Conservation (phyloP, 164 flowering plant genomes). For the Liquidambar formosana region DNA sequence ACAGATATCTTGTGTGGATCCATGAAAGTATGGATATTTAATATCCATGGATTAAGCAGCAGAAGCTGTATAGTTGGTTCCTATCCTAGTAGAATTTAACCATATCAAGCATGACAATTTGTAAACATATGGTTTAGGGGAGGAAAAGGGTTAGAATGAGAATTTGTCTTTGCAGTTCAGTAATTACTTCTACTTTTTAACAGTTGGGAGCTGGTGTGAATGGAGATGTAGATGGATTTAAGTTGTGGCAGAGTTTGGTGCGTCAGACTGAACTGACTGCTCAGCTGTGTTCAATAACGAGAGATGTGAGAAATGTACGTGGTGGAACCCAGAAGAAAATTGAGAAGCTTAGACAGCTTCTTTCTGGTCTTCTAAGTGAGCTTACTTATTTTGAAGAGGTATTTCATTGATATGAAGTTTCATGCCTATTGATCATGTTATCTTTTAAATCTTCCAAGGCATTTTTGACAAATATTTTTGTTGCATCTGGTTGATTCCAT, state of each 20-base stretch:
- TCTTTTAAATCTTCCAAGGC: background rate
- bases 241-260: constrained; percentile 94
- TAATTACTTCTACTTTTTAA: constrained; percentile 3
- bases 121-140: background rate
- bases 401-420: constrained; percentile 9
- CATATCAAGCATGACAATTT: background rate
- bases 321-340: constrained; percentile 97
- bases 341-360: constrained; percentile 95
- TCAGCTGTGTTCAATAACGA: constrained; percentile 85
- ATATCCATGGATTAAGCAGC: background rate
- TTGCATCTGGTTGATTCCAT: background rate
- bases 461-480: constrained; percentile 3
- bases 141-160: background rate
- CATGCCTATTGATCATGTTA: background rate
- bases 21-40: background rate
- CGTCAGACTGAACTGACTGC: constrained; percentile 98
- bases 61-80: background rate
- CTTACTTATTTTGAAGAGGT: constrained; percentile 99
- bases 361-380: constrained; percentile 97
- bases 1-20: background rate
- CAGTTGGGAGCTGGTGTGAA: constrained; percentile 67
- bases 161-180: background rate
- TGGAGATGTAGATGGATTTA: constrained; percentile 84
- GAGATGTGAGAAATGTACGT: constrained; percentile 95
- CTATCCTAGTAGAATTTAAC: background rate